Evolutionary conservation across 2,329 filamentous ascomycete genomes (phyloP), one percentile per base, ranked within the genome.

Genomic region (Chaetomiaceae sp.): DNA sequence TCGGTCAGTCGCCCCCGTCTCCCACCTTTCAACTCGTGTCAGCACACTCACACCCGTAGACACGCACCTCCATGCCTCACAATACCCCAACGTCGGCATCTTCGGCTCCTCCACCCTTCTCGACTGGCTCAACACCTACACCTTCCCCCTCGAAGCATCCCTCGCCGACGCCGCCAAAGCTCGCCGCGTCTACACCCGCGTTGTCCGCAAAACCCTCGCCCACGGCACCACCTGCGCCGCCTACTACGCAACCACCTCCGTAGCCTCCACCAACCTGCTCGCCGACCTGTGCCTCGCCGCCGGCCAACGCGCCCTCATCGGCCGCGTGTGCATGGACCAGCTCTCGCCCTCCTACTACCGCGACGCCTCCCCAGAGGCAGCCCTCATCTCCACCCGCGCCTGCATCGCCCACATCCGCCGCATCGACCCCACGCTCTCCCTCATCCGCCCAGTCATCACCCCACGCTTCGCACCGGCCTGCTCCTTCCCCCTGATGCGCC

Each of bases 271-370:
- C n/a, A 96, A 95, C 62, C 76, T 95, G 7, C 82, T 98, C 6
- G 86, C 90, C 0, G 81, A 88, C 53, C 78, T 96, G 15, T 96
- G 91, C 60, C 73, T 87, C n/a, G 62, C 69, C 0, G 70, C 79
- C 20, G 93, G 93, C 36, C 93, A 98, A 68, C 76, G 93, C 43
- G 93, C 93, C 6, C 86, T 97, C 54, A 79, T 98, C 33, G 93
- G 93, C 26, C 77, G 93, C 33, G 87, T 94, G n/a, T 96, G 90
- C 71, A 97, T 98, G 93, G 88, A 97, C 64, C 75, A 76, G 24
- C 64, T 85, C 4, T 83, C 81, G 30, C 90, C 90, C 0, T 74
- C 77, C 1, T 86, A 84, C 69, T 97, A 97, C 68, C 76, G 81
- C 18, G 93, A 98, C 62, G 76, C 77, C 47, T 81, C 76, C 14